phyloP scores from a whole-genome alignment of 495 filamentous ascomycete genomes.

The Neurospora sp. region DNA sequence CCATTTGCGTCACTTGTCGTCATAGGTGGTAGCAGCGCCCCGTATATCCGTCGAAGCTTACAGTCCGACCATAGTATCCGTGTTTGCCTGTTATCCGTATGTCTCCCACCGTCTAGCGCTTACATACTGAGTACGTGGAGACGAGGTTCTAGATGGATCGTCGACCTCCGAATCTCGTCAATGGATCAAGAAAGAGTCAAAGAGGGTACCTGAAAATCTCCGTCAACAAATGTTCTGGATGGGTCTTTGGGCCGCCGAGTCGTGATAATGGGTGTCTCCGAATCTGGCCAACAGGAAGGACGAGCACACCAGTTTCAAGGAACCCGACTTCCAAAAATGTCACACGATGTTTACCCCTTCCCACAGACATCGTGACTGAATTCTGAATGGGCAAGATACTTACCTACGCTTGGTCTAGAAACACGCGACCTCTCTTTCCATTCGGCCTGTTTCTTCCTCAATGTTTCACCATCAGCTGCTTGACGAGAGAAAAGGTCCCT shows the following conservation, averaged over 20 bases:
- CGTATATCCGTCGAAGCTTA: background rate
- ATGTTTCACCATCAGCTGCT: background rate
- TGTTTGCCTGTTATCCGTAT: background rate
- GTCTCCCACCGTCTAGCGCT: background rate
- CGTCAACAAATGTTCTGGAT: background rate
- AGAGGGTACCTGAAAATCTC: background rate
- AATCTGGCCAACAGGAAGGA: background rate
- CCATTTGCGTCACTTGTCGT: slow-evolving; percentile 10
- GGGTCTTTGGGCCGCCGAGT: background rate
- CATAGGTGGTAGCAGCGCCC: slow-evolving; percentile 3
- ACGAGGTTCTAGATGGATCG: background rate
- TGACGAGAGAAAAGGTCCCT: background rate
- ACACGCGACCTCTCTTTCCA: background rate
- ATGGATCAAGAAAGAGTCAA: background rate
- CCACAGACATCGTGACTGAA: background rate
- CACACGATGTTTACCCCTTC: background rate
- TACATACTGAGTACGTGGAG: background rate
- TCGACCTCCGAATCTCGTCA: background rate
- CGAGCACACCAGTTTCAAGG: background rate
- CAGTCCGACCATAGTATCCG: background rate
- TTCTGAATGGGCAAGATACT: no score
- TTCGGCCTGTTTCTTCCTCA: background rate
- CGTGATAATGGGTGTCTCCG: background rate
- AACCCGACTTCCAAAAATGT: background rate
- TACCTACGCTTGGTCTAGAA: no score